Conservation (phyloP, 768 basidiomycete species). For the Rhodocollybia butyracea region DNA sequence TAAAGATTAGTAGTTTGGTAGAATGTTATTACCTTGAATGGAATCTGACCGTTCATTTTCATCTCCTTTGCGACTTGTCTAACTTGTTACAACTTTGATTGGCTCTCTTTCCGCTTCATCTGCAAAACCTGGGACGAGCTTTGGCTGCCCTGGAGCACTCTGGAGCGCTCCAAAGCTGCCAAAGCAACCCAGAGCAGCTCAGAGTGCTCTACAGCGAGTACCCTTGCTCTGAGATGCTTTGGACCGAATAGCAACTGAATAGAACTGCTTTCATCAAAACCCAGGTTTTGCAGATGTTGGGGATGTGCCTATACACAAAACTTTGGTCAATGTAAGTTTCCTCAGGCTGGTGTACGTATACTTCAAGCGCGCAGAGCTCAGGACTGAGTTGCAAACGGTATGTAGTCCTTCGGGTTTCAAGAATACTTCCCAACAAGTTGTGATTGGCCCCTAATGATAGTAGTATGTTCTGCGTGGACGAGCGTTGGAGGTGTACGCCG, state of each 20-base stretch:
- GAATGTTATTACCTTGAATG: not conserved
- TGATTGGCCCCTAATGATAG: too few relatives aligned
- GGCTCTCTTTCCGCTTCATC: not conserved
- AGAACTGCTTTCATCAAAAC: too few relatives aligned
- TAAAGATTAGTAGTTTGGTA: not conserved
- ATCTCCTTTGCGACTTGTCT: constrained; percentile 4
- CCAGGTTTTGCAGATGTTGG: too few relatives aligned
- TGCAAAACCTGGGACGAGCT: too few relatives aligned
- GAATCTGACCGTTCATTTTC: constrained; percentile 3
- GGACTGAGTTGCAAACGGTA: constrained; percentile 1
- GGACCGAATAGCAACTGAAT: too few relatives aligned
- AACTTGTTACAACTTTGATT: constrained; percentile 1
- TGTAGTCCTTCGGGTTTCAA: not conserved
- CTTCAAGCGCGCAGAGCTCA: not conserved
- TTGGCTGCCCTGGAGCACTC: too few relatives aligned
- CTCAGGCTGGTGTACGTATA: not conserved
- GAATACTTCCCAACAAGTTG: too few relatives aligned
- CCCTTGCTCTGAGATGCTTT: too few relatives aligned
- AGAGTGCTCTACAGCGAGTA: too few relatives aligned
- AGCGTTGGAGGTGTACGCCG: not conserved
- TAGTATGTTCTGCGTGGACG: constrained; percentile 3
- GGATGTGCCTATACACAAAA: constrained; percentile 3
- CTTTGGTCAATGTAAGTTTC: constrained; percentile 1
- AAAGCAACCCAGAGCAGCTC: too few relatives aligned
- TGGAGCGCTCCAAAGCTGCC: too few relatives aligned